These are phyloP conservation scores for Tolypocladium tropicale DNA, from an alignment of 2,329 filamentous ascomycete genomes.

Conservation along the genomic window DNA sequence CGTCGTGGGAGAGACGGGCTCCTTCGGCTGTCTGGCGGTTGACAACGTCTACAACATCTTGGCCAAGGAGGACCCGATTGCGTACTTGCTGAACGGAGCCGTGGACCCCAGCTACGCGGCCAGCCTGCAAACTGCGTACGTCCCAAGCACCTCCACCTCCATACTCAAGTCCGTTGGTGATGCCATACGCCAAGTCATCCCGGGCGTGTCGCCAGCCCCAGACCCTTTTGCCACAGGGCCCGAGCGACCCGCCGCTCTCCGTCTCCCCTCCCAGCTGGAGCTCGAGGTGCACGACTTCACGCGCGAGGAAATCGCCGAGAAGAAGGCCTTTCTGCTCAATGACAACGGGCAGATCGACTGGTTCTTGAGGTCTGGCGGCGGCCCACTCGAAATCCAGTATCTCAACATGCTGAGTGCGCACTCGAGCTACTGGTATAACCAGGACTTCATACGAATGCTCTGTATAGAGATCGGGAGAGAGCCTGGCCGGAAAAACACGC, in stretches of 20 bases:
- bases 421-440: slow-evolving; percentile 83
- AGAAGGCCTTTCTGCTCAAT: slow-evolving; percentile 77
- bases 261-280: slow-evolving; percentile 62
- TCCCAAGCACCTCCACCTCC: slow-evolving; percentile 62
- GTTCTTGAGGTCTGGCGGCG: slow-evolving; percentile 72
- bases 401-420: slow-evolving; percentile 95
- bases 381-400: slow-evolving; percentile 89
- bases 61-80: slow-evolving; percentile 61
- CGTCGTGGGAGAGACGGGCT: slow-evolving; percentile 68
- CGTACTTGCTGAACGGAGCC: slow-evolving; percentile 84
- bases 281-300: slow-evolving; percentile 93
- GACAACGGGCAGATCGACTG: slow-evolving; percentile 96
- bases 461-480: slow-evolving; percentile 77
- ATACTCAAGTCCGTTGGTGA: slow-evolving; percentile 56
- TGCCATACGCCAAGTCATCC: slow-evolving; percentile 52
- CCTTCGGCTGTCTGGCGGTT: slow-evolving; percentile 82
- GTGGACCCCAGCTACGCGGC: slow-evolving; percentile 73
- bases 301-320: slow-evolving; percentile 84
- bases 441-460: slow-evolving; percentile 81
- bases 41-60: slow-evolving; percentile 97
- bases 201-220: slow-evolving; percentile 30
- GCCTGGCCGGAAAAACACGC: slow-evolving; percentile 51
- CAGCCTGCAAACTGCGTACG: slow-evolving; percentile 64
- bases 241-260: slow-evolving; percentile 28
- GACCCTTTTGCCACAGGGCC: slow-evolving; percentile 18